Conservation (phyloP, 2,329 filamentous ascomycete genomes). For the Aspergillus carbonarius region DNA sequence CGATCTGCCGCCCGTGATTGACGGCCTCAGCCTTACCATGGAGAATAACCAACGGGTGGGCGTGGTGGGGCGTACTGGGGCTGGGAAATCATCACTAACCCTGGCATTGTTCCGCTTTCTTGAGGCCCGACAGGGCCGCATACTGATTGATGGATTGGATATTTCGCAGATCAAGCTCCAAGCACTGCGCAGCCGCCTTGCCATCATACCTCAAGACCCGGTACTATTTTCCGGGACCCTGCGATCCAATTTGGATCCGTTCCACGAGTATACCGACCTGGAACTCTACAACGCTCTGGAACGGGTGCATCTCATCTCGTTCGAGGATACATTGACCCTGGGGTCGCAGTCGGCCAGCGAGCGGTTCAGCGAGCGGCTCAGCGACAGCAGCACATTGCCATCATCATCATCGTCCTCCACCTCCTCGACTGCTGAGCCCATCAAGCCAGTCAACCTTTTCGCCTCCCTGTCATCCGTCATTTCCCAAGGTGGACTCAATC, state of each 20-base stretch:
- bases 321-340: constrained; percentile 38
- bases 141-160: constrained; percentile 26
- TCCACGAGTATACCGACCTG: constrained; percentile 65
- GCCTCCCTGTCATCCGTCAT: constrained; percentile 61
- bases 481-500: constrained; percentile 69
- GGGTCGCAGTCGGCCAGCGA: constrained; percentile 13
- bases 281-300: constrained; percentile 68
- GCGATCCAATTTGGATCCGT: constrained; percentile 73
- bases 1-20: constrained; percentile 55
- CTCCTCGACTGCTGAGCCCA: neutral
- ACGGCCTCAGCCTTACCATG: constrained; percentile 21
- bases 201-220: constrained; percentile 80
- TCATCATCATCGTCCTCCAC: constrained; percentile 10
- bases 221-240: constrained; percentile 79
- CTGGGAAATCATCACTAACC: constrained; percentile 29
- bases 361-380: constrained; percentile 7
- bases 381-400: constrained; percentile 12
- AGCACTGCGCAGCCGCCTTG: constrained; percentile 67
- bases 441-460: constrained; percentile 50
- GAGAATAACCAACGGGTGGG: constrained; percentile 26
- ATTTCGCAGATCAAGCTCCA: constrained; percentile 51
- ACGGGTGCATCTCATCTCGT: constrained; percentile 65
- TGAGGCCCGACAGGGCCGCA: constrained; percentile 16
- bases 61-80: constrained; percentile 30
- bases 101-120: constrained; percentile 26